phyloP scores from a whole-genome alignment of 2,329 filamentous ascomycete species.

The Alternaria postmessia region DNA sequence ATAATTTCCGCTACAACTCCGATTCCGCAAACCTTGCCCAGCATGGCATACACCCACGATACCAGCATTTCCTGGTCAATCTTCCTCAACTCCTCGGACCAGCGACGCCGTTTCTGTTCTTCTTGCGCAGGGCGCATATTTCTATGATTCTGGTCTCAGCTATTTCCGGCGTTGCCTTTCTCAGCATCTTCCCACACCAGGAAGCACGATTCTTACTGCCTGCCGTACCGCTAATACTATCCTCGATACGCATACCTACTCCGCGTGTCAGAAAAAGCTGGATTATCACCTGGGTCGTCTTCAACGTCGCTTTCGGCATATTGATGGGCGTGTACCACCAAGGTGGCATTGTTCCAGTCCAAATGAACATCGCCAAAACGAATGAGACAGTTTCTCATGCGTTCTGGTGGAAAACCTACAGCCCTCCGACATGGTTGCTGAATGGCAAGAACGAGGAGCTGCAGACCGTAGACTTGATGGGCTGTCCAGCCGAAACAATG shows the following conservation, averaged over 20 bases:
- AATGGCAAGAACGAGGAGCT: conserved; percentile 77
- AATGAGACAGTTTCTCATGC: conserved; percentile 70
- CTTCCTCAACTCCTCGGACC: conserved; percentile 63
- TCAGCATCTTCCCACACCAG: conserved; percentile 80
- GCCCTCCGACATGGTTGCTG: conserved; percentile 80
- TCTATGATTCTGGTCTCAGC: conserved; percentile 75
- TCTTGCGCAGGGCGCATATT: conserved; percentile 57
- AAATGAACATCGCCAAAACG: conserved; percentile 76
- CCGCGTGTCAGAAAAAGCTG: conserved; percentile 58
- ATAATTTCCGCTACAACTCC: conserved; percentile 63
- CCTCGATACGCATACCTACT: conserved; percentile 73
- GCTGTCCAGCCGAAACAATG: conserved; percentile 68
- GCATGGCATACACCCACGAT: conserved; percentile 62
- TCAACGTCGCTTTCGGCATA: conserved; percentile 72
- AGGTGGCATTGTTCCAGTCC: conserved; percentile 77
- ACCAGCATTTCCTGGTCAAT: conserved; percentile 61
- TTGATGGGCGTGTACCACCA: conserved; percentile 86
- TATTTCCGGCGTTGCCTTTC: conserved; percentile 72
- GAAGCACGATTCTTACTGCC: conserved; percentile 81
- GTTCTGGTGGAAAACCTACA: conserved; percentile 88
- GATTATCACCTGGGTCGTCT: conserved; percentile 70
- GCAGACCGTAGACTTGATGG: conserved; percentile 77
- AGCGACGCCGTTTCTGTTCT: conserved; percentile 57
- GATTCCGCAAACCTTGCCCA: conserved; percentile 59
- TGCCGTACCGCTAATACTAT: conserved; percentile 77